These are phyloP conservation scores for Monotropa hypopitys DNA, from an alignment of 179 eudicot species.

Conservation along the genomic window DNA sequence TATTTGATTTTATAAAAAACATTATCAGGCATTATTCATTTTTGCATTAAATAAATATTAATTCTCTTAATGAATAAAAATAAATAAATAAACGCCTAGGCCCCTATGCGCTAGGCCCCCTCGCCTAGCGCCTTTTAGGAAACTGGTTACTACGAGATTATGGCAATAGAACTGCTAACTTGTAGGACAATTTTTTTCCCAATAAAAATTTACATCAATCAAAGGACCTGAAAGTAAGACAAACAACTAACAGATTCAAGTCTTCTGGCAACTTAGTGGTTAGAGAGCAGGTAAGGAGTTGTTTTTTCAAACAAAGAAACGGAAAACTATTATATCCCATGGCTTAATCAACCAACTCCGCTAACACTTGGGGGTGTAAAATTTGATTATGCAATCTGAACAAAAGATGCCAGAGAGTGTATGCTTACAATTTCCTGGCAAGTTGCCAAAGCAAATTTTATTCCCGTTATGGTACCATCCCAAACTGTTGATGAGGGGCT, in stretches of 20 bases:
- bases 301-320: not conserved
- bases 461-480: slow-evolving; percentile 59
- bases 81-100: too few relatives aligned
- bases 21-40: too few relatives aligned
- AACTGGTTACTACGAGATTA: too few relatives aligned
- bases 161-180: not conserved
- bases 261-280: slow-evolving; percentile 3
- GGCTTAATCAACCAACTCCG: not conserved
- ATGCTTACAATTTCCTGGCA: slow-evolving; percentile 59
- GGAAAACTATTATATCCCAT: not conserved
- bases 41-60: too few relatives aligned
- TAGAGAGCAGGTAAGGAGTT: not conserved
- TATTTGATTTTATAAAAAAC: too few relatives aligned
- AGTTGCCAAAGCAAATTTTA: slow-evolving; percentile 64
- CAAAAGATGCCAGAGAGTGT: not conserved
- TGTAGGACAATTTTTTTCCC: not conserved
- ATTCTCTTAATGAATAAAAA: too few relatives aligned
- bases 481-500: slow-evolving; percentile 22
- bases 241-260: not conserved
- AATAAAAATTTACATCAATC: not conserved
- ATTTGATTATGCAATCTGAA: not conserved
- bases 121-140: too few relatives aligned
- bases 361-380: not conserved
- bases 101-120: too few relatives aligned
- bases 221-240: not conserved